Percentiles rank a stretch among this genome's conserved stretches.
Evolutionary conservation across 1,284 basidiomycete species (phyloP).

Genomic region (Austroboletus novae-zelandiae): DNA sequence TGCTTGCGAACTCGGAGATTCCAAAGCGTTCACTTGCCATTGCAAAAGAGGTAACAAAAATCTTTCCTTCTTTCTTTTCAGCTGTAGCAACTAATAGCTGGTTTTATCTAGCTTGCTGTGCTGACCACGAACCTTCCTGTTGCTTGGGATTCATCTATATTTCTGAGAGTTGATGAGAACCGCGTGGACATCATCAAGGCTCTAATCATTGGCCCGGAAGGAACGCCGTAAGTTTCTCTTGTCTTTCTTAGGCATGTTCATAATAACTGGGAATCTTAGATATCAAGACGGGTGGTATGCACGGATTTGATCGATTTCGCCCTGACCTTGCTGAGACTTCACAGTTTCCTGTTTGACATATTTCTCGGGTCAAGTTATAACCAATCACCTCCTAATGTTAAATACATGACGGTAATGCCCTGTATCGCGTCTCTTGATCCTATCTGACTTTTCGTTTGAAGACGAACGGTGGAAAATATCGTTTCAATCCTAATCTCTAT

Average conservation of each 20-base stretch:
- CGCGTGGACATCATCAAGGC: conserved; percentile 91
- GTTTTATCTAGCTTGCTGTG: conserved; percentile 67
- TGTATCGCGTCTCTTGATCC: neutral
- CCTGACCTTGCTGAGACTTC: conserved; percentile 20
- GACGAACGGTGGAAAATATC: conserved; percentile 86
- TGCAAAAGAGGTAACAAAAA: conserved; percentile 75
- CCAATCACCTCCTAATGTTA: conserved; percentile 76
- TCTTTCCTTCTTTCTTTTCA: neutral
- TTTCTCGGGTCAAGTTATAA: conserved; percentile 85
- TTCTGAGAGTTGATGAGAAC: conserved; percentile 81
- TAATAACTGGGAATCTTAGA: conserved; percentile 35
- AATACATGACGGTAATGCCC: conserved; percentile 77
- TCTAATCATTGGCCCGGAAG: conserved; percentile 85
- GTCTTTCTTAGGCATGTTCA: conserved; percentile 1
- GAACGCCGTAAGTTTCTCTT: conserved; percentile 72
- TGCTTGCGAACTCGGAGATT: conserved; percentile 75
- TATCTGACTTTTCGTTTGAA: conserved; percentile 8
- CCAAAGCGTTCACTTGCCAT: conserved; percentile 88
- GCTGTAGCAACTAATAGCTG: neutral
- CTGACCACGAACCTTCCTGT: conserved; percentile 87
- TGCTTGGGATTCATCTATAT: conserved; percentile 88
- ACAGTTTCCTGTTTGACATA: conserved; percentile 81
- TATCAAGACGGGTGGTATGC: conserved; percentile 82
- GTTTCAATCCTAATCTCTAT: conserved; percentile 91
- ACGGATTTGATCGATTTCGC: neutral